Evolutionary conservation across 805 yeast genomes (phyloP).

Genomic region (Starmerella floricola): DNA sequence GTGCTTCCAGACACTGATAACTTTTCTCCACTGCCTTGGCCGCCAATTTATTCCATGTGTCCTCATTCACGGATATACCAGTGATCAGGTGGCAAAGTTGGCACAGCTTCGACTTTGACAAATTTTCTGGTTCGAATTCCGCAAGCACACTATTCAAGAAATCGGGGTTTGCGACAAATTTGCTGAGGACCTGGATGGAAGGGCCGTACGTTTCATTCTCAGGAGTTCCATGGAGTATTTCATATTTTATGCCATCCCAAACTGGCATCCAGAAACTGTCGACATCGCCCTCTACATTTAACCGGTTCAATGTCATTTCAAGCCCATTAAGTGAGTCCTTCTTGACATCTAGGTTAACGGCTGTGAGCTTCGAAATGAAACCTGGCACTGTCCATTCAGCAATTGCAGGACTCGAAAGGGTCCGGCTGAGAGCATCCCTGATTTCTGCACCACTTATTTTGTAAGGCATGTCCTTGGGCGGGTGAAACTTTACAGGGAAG

Average conservation of each 20-base stretch:
- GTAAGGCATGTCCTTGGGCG: conserved; percentile 81
- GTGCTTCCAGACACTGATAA: not conserved
- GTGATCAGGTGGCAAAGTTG: conserved; percentile 22
- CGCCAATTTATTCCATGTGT: conserved; percentile 28
- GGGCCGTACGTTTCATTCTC: conserved; percentile 30
- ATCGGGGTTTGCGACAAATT: conserved; percentile 20
- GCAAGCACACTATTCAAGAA: conserved; percentile 30
- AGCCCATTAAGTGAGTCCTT: conserved; percentile 61
- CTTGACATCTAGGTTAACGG: conserved; percentile 32
- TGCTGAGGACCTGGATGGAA: conserved; percentile 19
- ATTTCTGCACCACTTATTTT: conserved; percentile 64
- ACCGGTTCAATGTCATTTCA: conserved; percentile 41
- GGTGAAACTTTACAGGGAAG: conserved; percentile 89
- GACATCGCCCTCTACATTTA: conserved; percentile 36
- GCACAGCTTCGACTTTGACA: conserved; percentile 40
- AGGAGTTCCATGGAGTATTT: conserved; percentile 71
- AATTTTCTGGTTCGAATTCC: conserved; percentile 27
- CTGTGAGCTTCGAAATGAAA: conserved; percentile 62
- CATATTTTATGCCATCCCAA: conserved; percentile 84
- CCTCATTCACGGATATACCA: conserved; percentile 7
- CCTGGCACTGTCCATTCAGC: conserved; percentile 68
- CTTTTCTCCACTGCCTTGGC: conserved; percentile 34
- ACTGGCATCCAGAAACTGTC: conserved; percentile 54
- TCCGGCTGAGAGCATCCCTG: conserved; percentile 46
- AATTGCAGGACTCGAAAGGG: conserved; percentile 51